Evolutionary conservation across 495 filamentous ascomycete genomes (phyloP).

Genomic region (Filosporella fistucella): DNA sequence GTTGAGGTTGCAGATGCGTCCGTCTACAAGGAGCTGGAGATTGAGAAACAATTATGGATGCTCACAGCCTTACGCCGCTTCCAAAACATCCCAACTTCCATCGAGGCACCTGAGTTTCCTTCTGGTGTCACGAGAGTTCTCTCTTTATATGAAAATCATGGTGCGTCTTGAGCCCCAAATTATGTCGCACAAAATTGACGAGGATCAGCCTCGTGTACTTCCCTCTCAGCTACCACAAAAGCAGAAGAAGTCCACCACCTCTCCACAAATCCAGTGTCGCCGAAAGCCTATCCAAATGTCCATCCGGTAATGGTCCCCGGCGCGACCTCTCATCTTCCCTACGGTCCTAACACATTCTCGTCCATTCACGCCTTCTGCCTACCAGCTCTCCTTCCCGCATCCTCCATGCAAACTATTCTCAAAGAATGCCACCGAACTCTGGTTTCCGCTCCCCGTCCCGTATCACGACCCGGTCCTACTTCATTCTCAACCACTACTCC

Average conservation of each 20-base stretch:
- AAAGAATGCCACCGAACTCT: constrained; percentile 22
- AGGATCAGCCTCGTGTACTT: constrained; percentile 16
- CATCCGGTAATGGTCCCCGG: constrained; percentile 13
- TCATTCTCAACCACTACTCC: background rate
- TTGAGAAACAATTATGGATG: constrained; percentile 25
- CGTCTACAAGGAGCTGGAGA: constrained; percentile 20
- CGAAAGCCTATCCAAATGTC: constrained; percentile 19
- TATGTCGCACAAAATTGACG: too few species aligned
- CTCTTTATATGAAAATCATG: constrained; percentile 23
- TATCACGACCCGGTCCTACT: background rate
- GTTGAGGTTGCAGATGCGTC: constrained; percentile 30
- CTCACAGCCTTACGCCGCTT: constrained; percentile 12
- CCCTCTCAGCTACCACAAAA: constrained; percentile 12
- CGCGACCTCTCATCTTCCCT: constrained; percentile 18
- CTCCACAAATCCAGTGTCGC: constrained; percentile 14
- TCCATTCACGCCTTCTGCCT: constrained; percentile 19
- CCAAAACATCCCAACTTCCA: background rate
- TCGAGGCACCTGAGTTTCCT: too few species aligned
- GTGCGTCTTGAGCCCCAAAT: constrained; percentile 16
- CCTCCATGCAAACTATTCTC: constrained; percentile 20
- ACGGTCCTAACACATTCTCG: constrained; percentile 18
- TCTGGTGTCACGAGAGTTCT: constrained; percentile 11
- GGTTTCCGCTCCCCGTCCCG: background rate
- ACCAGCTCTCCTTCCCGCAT: constrained; percentile 15
- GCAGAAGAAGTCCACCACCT: constrained; percentile 19